Evolutionary conservation across 345 rosid genomes (phyloP), one percentile per base, ranked within the genome.

Genomic region (Boechera stricta): DNA sequence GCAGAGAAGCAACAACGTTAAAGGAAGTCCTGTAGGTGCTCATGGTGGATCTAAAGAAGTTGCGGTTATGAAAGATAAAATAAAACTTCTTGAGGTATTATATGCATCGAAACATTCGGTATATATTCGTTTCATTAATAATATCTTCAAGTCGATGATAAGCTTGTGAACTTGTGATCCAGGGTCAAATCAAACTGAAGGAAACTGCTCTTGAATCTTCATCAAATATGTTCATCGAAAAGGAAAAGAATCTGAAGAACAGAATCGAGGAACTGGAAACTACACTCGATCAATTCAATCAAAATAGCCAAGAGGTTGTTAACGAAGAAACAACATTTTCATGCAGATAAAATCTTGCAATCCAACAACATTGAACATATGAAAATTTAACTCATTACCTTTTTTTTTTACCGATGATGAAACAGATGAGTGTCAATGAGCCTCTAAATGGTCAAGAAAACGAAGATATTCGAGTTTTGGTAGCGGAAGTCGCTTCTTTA

Each of bases 131-230:
- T 60, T 59, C 4, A 15, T 18, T 15, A 10, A 5, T 31, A 26
- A 75, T 6, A 61, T 39, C 10, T 53, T 60, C n/a, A 52, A 5
- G 41, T 15, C 0, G 18, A 63, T 33, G 58, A 49, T 73, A 69
- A 18, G 21, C 24, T 49, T 31, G 5, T 44, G 32, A 65, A 33
- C 31, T 1, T 78, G 16, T 78, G 67, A 74, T 54, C 15, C 83
- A 91, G 97, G 89, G 79, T 29, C 90, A 85, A 72, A 86, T 92
- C 74, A 86, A 83, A 71, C 51, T 77, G 15, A 92, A 88, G 85
- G 93, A 93, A 78, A 84, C 83, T 67, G 89, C 85, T 68, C 54
- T 91, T 63, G 93, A 87, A 83, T 82, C 85, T 59, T 88, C 90
- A 2, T 76, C 83, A 51, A 79, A 61, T 72, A 76, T 80, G 36